Evolutionary conservation across 176 grass and related monocot species (phyloP), one percentile per base, ranked within the genome.

Genomic region (Eremochloa ophiuroides): DNA sequence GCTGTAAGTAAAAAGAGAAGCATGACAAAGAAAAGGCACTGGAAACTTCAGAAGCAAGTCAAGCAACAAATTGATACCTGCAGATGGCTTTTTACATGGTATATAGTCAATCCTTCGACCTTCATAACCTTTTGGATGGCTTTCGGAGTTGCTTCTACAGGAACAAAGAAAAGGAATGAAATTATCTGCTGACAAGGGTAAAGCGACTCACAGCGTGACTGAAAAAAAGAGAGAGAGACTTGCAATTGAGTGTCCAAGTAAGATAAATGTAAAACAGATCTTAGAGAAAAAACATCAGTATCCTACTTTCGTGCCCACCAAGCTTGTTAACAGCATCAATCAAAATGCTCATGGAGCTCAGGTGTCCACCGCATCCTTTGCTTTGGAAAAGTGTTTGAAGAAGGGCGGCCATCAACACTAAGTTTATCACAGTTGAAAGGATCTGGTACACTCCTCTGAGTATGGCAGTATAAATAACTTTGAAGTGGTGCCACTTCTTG

Each of bases 21-120:
- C 28, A 37, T 12, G 10, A 63, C 13, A 62, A 17, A 60, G 0
- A 68, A 33, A 59, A 59, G 10, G 22, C 60, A 43, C 9, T 61
- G 17, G 38, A 62, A 73, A 84, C 10, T 10, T 40, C n/a, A 72
- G 65, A 17, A 42, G 69, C 35, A 74, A 38, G 12, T 55, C 64
- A 75, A 35, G 6, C 13, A n/a, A n/a, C n/a, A n/a, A n/a, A 80
- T 26, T 26, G n/a, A 59, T 38, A 97, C 94, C 88, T 91, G 94
- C 34, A 97, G 78, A 86, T 97, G 94, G 80, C 91, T 97, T 85
- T 97, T 97, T 46, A 93, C 88, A 83, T 97, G 91, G 81, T 93
- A 97, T 97, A 93, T 91, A 71, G 82, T 97, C 86, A 97, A 78
- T 6, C 94, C 81, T 59, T 97, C 86, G n/a, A 93, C 74, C 63